Base-by-base conservation (phyloP, 2,329 filamentous ascomycete species). In the Pyrenophora seminiperda region DNA sequence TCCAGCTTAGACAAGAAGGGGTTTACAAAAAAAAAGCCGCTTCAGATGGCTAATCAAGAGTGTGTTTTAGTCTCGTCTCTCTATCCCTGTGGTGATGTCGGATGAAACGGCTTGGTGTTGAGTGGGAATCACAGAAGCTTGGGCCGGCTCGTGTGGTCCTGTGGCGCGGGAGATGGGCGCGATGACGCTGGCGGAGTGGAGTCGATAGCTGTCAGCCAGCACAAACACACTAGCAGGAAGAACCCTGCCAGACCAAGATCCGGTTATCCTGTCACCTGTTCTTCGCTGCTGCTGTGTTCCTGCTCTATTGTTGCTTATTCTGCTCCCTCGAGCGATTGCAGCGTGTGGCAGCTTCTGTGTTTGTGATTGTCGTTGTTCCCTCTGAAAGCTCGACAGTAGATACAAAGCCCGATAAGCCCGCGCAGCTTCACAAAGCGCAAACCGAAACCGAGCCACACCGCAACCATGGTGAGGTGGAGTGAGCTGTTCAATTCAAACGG, bases 401-500 rank as follows among this genome's bases (percentile, higher is more conserved):
- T 24, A 10, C 19, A 31, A 45, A 46, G 40, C 46, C 39, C 41
- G 40, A 44, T 7, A 11, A 31, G 30, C 14, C 27, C 38, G 9
- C 20, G 22, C 33, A 34, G 22, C 43, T 40, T 19, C 36, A 47
- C 19, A 47, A 4, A 40, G 38, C 38, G 17, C 22, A 36, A 19
- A 11, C 29, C 14, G n/a, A n/a, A n/a, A 24, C 43, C 9, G 27
- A 47, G 10, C 29, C 29, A 18, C 38, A 20, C 41, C 30, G 22
- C 38, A 29, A 56, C 53, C 20, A 76, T 76, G 74, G 72, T 75
- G 17, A 61, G 62, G 53, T 76, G 74, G 74, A 61, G 58, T 44
- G 58, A 66, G 52, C 63, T 76, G 32, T 70, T 74, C 63, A 68
- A 66, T 50, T 41, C 61, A 3, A 68, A 73, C 53, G 70, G 71